Percentiles rank a stretch among this genome's conserved stretches.
Evolutionary conservation across 768 basidiomycete genomes (phyloP).

Genomic region (Leccinum sublutescens): DNA sequence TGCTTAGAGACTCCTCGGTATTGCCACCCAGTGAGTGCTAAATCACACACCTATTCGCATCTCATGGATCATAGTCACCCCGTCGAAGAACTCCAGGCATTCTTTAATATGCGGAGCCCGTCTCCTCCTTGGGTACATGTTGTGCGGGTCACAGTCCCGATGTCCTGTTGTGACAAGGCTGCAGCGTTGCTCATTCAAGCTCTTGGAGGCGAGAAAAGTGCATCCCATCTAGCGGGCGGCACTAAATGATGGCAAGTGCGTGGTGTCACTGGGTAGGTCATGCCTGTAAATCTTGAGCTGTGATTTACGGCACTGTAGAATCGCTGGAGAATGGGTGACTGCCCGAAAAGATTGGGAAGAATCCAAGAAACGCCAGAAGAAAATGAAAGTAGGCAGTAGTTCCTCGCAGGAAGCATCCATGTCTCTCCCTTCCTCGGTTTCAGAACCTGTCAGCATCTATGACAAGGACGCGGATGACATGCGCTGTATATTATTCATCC

Average conservation of each 20-base stretch:
- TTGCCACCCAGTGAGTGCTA: conserved; percentile 58
- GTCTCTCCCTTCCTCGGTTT: conserved; percentile 16
- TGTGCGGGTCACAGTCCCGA: conserved; percentile 67
- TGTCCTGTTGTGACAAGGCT: conserved; percentile 72
- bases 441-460: conserved; percentile 41
- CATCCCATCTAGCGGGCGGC: conserved; percentile 75
- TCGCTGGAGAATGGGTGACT: conserved; percentile 86
- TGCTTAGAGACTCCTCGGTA: conserved; percentile 68
- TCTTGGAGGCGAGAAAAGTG: conserved; percentile 79
- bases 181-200: conserved; percentile 70
- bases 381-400: conserved; percentile 22
- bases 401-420: conserved; percentile 17
- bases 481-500: conserved; percentile 79
- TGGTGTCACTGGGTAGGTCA: conserved; percentile 67
- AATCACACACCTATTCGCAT: not conserved
- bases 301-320: conserved; percentile 40
- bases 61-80: conserved; percentile 55
- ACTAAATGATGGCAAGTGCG: conserved; percentile 98
- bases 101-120: conserved; percentile 79
- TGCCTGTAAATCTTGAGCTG: conserved; percentile 6
- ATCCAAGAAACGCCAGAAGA: conserved; percentile 56
- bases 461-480: conserved; percentile 77
- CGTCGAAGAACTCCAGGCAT: conserved; percentile 77
- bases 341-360: conserved; percentile 82
- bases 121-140: conserved; percentile 84